Conservation (phyloP, 164 flowering plant species). For the Piper betle region DNA sequence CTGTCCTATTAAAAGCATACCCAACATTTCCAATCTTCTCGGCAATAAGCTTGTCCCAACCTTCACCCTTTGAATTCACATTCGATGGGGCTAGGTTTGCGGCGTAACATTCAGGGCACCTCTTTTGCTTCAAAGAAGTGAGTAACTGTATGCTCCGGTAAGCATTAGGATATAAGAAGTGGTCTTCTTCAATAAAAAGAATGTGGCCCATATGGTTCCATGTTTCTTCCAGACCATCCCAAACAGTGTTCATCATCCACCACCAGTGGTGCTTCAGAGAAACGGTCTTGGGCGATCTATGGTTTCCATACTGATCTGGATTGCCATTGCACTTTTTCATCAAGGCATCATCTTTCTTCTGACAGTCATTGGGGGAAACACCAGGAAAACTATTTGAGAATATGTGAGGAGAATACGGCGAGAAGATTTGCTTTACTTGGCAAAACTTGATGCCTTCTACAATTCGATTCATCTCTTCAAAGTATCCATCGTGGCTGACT, state of each 20-base stretch:
- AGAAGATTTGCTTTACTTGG: constrained; percentile 86
- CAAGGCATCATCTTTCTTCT: constrained; percentile 43
- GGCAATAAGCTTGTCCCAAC: constrained; percentile 44
- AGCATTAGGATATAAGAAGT: constrained; percentile 80
- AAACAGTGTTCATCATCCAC: constrained; percentile 99
- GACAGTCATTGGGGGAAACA: constrained; percentile 48
- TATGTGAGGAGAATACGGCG: constrained; percentile 78
- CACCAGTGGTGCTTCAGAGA: constrained; percentile 99
- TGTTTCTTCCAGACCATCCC: constrained; percentile 88
- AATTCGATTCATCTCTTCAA: constrained; percentile 72
- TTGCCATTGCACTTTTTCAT: constrained; percentile 44
- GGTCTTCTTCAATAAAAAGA: constrained; percentile 93
- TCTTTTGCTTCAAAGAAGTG: constrained; percentile 36
- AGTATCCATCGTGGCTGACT: constrained; percentile 89
- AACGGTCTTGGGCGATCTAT: constrained; percentile 79
- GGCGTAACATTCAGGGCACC: constrained; percentile 80
- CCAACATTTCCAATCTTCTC: constrained; percentile 95
- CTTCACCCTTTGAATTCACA: constrained; percentile 77
- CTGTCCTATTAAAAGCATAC: constrained; percentile 71
- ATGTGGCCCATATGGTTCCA: constrained; percentile 48
- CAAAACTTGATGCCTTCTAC: constrained; percentile 66
- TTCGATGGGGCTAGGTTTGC: constrained; percentile 80
- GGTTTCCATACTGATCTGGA: constrained; percentile 87
- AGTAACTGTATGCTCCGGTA: constrained; percentile 67
- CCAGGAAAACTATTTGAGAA: constrained; percentile 74